Conservation (phyloP, 768 basidiomycete genomes). For the Hirschioporus abietinus region DNA sequence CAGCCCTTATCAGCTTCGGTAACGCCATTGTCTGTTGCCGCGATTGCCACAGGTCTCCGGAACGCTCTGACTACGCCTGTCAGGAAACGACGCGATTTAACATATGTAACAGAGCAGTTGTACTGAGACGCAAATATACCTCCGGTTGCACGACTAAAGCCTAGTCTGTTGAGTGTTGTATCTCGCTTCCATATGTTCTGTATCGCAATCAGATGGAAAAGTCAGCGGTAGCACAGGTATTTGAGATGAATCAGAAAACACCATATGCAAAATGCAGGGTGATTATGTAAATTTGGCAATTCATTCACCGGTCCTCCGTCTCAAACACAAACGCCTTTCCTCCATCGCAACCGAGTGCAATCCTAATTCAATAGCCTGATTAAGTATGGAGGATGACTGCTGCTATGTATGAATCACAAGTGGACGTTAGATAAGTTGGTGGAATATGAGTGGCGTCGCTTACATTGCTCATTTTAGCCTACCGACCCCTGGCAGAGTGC, state of each 20-base stretch:
- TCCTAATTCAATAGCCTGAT: neutral
- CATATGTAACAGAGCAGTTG: neutral
- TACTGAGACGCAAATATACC: neutral
- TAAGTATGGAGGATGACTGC: neutral
- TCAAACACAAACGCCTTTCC: neutral
- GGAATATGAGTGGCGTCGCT: neutral
- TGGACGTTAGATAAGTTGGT: neutral
- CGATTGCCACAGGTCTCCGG: neutral
- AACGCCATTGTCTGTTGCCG: neutral
- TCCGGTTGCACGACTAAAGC: neutral
- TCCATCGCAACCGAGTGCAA: no score
- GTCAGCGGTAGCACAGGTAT: neutral
- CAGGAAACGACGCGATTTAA: neutral
- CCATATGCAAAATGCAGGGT: neutral
- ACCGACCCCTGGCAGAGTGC: neutral
- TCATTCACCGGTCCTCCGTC: neutral
- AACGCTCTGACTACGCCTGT: neutral
- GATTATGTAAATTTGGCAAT: neutral
- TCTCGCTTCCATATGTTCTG: neutral
- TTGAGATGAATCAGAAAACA: neutral
- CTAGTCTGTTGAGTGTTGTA: neutral
- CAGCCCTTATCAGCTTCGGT: neutral
- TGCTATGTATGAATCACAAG: neutral
- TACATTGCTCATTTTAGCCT: neutral
- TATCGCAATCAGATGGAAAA: neutral